Conservation (phyloP, 148 eudicot species). For the Vaccinium macrocarpon region DNA sequence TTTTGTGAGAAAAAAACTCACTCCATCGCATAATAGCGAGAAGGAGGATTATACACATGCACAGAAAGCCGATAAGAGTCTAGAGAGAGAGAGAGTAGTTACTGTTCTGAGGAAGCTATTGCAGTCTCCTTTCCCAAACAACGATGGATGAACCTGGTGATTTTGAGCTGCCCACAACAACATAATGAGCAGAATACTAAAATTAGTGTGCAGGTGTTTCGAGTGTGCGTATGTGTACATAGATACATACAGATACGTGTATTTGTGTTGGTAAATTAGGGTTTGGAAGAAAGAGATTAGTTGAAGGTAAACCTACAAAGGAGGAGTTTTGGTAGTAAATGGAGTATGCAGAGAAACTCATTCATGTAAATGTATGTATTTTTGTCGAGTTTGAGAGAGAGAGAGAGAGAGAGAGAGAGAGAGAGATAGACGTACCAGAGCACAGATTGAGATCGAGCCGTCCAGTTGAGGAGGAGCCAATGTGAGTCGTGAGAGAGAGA, state of each 20-base stretch:
- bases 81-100: slow-evolving; percentile 13
- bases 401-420: no score
- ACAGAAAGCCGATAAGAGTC: background rate
- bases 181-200: background rate
- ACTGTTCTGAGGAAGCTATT: slow-evolving; percentile 78
- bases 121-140: slow-evolving; percentile 52
- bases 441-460: no score
- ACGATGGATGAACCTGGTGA: slow-evolving; percentile 21
- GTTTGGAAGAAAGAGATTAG: slow-evolving; percentile 6
- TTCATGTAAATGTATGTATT: no score
- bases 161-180: slow-evolving; percentile 24
- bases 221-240: background rate
- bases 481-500: no score
- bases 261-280: background rate
- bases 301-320: slow-evolving; percentile 34
- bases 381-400: no score
- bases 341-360: no score
- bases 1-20: background rate
- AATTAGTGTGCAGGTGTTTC: background rate
- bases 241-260: background rate
- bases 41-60: background rate
- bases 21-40: background rate
- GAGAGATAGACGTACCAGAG: no score
- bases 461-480: no score
- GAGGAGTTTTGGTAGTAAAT: slow-evolving; percentile 62